Evolutionary conservation across 176 grass and related monocot genomes (phyloP), one percentile per base, ranked within the genome.

Genomic region (Olyra latifolia): DNA sequence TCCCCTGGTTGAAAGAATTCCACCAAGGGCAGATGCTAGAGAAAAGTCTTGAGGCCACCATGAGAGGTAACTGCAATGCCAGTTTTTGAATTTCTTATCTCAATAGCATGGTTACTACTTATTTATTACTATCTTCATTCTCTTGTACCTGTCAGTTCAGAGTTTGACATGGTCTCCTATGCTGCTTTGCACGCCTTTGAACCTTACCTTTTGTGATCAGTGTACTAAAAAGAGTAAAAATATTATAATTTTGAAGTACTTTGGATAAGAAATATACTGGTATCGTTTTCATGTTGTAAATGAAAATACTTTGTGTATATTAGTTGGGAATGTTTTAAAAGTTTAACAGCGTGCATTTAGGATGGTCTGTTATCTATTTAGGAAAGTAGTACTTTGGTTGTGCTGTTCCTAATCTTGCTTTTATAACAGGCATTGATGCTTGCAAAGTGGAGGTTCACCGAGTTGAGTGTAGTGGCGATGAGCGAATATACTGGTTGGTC

Each of bases 401-500:
- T 44, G 41, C 66, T 38, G 20, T 62, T 86, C 11, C 7, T 74
- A 27, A 71, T 52, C 12, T 67, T 82, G 12, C 30, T 79, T 61
- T 75, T 74, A 19, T 48, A 29, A 30, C 41, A 97, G 95, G 85
- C 22, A 16, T 84, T 80, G 87, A 78, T 71, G 23, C 5, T 4
- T 59, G 0, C 12, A 56, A 86, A 39, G 0, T 94, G 20, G 69
- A 88, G 70, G 7, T 97, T 74, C 67, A 74, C 76, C 30, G 9
- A 74, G 56, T 54, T 49, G 7, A 68, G 0, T 90, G 62, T 73
- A 5, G 11, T 7, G 0, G 20, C 27, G 8, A 88, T 75, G 85
- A 94, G 25, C 91, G 91, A 10, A 79, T 97, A 49, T 97, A 80
- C 75, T 97, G 94, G 94, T 97, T 47, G 45, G 74, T 73, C 6